phyloP scores from a whole-genome alignment of 23 red algal genomes.

The Agarophyton chilense region DNA sequence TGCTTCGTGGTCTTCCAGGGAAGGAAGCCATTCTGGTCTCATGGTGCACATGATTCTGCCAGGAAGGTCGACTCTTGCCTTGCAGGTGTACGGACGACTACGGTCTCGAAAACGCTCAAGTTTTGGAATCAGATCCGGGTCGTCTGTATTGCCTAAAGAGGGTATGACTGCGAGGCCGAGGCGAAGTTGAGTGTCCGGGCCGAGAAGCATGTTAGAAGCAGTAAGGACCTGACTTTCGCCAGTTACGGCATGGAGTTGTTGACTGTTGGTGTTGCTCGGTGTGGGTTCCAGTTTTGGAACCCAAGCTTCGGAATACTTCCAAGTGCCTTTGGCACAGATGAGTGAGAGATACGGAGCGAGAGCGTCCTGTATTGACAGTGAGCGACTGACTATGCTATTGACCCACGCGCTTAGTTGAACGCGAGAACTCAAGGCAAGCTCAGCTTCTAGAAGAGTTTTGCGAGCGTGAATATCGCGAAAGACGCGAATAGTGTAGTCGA shows the following conservation, averaged over 20 bases:
- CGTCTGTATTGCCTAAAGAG: constrained; percentile 63
- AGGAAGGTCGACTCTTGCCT: constrained; percentile 72
- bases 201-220: constrained; percentile 15
- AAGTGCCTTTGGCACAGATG: constrained; percentile 62
- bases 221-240: constrained; percentile 51
- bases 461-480: constrained; percentile 64
- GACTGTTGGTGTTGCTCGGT: background rate
- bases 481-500: constrained; percentile 78
- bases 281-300: constrained; percentile 47
- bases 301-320: constrained; percentile 81
- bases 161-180: constrained; percentile 62
- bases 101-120: constrained; percentile 70
- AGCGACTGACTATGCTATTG: constrained; percentile 31
- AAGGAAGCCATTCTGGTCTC: constrained; percentile 77
- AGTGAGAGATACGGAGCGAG: constrained; percentile 68
- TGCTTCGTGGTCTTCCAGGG: constrained; percentile 55
- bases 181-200: constrained; percentile 32
- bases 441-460: constrained; percentile 68
- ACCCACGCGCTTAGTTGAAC: constrained; percentile 69
- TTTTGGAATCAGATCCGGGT: constrained; percentile 45
- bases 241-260: background rate
- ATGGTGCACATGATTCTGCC: constrained; percentile 72
- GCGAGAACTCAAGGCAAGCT: constrained; percentile 67
- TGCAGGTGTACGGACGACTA: constrained; percentile 59
- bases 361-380: constrained; percentile 62